Base-by-base conservation (phyloP, 495 filamentous ascomycete species). In the Penicillium pancosmium region DNA sequence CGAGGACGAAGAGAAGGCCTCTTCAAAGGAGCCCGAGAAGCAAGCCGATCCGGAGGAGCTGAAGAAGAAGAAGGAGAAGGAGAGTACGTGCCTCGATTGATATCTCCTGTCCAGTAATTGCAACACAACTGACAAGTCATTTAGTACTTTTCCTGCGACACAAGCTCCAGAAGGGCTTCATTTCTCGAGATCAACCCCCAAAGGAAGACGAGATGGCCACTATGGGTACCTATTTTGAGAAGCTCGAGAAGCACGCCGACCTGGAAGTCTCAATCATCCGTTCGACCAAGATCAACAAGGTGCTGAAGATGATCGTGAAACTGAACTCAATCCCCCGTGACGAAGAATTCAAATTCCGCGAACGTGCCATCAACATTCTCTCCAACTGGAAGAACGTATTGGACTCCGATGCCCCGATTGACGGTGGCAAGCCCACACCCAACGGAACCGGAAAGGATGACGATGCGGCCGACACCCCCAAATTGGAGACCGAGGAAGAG, bases 251-350 rank as follows among this genome's bases (percentile, higher is more conserved):
- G 4, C 86, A 89, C 66, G 75, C 82, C 2, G 90, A 95, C 54
- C 82, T 97, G 19, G 93, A 96, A 61, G 90, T 89, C 13, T 85
- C 83, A 62, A 93, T 96, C 62, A 95, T 97, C 64, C 82, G 86
- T 50, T 75, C 71, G 5, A 96, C 92, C 35, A 96, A 96, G 80
- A 95, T 96, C 73, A 90, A 96, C 82, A 96, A 96, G 75, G 92
- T 97, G 9, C 80, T 96, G 48, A 93, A 91, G 76, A 91, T 86
- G 41, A 93, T 97, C 66, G 79, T 96, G 63, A 96, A 94, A 77
- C 80, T 96, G 3, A 73, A 81, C 16, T 79, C 81, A 4, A 96
- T 97, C 59, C 92, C 92, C 5, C 87, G 85, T 41, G 92, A 97
- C 52, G 88, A 91, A 27, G 87, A 93, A 57, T 93, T 87, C 74